Conservation (phyloP, 2,329 filamentous ascomycete species). For the Plenodomus biglobosus region DNA sequence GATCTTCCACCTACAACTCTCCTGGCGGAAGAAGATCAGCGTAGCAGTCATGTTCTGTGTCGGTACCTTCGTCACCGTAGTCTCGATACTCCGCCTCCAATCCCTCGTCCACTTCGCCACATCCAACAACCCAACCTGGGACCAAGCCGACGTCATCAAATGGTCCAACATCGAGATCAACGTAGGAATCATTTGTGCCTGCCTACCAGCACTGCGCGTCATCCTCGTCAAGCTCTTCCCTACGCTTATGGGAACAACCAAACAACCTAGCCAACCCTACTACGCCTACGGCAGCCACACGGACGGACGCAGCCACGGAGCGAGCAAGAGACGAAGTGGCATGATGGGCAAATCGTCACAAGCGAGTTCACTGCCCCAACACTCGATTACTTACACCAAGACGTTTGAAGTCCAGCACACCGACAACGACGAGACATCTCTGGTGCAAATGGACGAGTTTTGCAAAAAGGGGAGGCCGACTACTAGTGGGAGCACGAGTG, state of each 20-base stretch:
- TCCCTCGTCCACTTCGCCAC: constrained; percentile 48
- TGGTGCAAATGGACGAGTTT: constrained; percentile 9
- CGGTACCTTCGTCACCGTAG: constrained; percentile 47
- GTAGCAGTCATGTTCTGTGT: constrained; percentile 44
- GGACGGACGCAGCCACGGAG: constrained; percentile 18
- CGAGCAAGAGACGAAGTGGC: constrained; percentile 22
- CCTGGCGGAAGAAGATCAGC: constrained; percentile 41
- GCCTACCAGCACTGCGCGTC: constrained; percentile 47
- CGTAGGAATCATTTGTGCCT: constrained; percentile 50
- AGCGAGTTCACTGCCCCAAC: constrained; percentile 1
- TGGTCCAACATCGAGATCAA: constrained; percentile 50
- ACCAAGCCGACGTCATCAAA: constrained; percentile 44
- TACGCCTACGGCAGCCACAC: constrained; percentile 10
- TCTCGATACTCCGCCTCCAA: constrained; percentile 50
- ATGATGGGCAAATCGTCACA: constrained; percentile 4
- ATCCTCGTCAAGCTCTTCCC: constrained; percentile 45
- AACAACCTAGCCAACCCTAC: constrained; percentile 8
- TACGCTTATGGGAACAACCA: constrained; percentile 36
- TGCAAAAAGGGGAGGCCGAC: constrained; percentile 2
- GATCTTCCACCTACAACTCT: constrained; percentile 35
- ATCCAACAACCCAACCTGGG: constrained; percentile 47
- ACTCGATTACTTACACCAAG: constrained; percentile 17
- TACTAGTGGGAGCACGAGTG: constrained; percentile 11
- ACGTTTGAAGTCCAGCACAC: constrained; percentile 16
- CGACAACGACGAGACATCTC: constrained; percentile 13